Conservation (phyloP, 805 yeast genomes). For the Maudiozyma barnettii region DNA sequence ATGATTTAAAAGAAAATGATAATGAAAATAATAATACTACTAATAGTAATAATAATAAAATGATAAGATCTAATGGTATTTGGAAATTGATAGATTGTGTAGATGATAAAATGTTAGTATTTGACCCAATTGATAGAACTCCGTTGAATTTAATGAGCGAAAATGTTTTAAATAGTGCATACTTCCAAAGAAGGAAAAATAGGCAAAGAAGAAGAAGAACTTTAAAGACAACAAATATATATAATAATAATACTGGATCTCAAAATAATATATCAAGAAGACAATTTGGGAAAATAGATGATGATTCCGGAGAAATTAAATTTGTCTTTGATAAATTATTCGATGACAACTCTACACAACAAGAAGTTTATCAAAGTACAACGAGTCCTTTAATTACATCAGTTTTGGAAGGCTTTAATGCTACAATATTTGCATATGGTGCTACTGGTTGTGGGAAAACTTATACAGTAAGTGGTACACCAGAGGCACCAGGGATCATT, state of each 20-base stretch:
- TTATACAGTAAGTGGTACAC: constrained; percentile 74
- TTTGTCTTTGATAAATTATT: constrained; percentile 78
- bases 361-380: constrained; percentile 56
- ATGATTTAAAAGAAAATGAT: neutral
- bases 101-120: constrained; percentile 76
- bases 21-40: neutral
- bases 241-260: neutral
- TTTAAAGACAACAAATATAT: constrained; percentile 1
- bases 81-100: constrained; percentile 69
- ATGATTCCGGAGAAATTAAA: constrained; percentile 43
- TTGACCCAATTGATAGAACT: constrained; percentile 72
- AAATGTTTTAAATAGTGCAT: constrained; percentile 22
- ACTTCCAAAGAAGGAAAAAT: constrained; percentile 14
- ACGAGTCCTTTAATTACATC: constrained; percentile 64
- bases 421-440: constrained; percentile 92
- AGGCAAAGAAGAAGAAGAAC: constrained; percentile 11
- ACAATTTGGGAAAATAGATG: neutral
- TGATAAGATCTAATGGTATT: constrained; percentile 33
- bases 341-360: constrained; percentile 55
- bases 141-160: constrained; percentile 36
- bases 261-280: too few relatives aligned
- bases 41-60: neutral
- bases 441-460: constrained; percentile 99
- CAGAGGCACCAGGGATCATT: constrained; percentile 68
- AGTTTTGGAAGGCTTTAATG: constrained; percentile 75